Evolutionary conservation across 1,284 basidiomycete species (phyloP).

Genomic region (Ustilago curta): DNA sequence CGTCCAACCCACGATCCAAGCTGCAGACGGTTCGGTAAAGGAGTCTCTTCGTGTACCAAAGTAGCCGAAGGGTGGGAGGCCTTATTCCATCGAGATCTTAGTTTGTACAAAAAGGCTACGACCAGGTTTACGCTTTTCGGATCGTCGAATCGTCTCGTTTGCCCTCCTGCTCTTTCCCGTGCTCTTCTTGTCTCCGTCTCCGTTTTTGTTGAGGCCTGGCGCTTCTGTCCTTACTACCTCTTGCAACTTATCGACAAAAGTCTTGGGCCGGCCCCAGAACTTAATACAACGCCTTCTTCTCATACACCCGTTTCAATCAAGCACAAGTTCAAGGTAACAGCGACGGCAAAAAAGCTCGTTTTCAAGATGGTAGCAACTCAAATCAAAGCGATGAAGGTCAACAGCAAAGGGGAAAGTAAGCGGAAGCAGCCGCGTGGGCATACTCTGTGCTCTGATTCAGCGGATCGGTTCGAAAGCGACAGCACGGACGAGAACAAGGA

Average conservation of each 20-base stretch:
- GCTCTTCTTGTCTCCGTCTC: constrained; percentile 1
- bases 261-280: constrained; percentile 14
- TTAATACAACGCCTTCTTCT: constrained; percentile 4
- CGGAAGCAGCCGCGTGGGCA: background rate
- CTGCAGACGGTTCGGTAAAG: too few relatives aligned
- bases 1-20: too few relatives aligned
- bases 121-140: too few relatives aligned
- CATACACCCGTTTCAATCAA: background rate
- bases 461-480: constrained; percentile 26
- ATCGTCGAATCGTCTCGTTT: background rate
- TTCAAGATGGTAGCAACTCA: constrained; percentile 3
- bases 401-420: background rate
- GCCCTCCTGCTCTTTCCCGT: background rate
- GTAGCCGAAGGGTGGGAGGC: background rate
- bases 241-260: background rate
- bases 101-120: too few relatives aligned
- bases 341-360: background rate
- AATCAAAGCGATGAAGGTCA: too few relatives aligned
- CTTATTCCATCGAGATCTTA: too few relatives aligned
- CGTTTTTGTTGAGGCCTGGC: constrained; percentile 8
- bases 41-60: too few relatives aligned
- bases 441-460: constrained; percentile 8
- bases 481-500: constrained; percentile 13
- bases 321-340: background rate
- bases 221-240: background rate